These are phyloP conservation scores for Paramarasmius palmivorus DNA, from an alignment of 1,284 basidiomycete species.

Conservation along the genomic window DNA sequence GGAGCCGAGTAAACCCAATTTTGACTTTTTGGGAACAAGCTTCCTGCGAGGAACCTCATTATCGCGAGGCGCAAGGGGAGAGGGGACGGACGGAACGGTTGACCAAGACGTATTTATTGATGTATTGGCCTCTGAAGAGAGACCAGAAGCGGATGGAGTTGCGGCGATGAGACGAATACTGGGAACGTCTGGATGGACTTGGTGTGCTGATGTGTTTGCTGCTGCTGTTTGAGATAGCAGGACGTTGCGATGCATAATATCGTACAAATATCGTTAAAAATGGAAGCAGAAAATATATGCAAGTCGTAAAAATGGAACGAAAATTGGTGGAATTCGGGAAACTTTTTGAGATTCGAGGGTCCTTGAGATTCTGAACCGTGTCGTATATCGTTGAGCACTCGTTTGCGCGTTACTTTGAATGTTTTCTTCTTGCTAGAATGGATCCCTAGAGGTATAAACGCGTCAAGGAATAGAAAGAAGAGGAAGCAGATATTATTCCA, in stretches of 20 bases:
- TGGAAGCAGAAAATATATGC: constrained; percentile 2
- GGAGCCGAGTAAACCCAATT: constrained; percentile 53
- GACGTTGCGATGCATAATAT: constrained; percentile 31
- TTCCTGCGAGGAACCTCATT: constrained; percentile 42
- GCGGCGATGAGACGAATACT: constrained; percentile 65
- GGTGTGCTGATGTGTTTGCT: constrained; percentile 21
- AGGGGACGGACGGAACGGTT: constrained; percentile 25
- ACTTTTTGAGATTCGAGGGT: background rate
- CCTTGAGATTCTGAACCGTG: background rate
- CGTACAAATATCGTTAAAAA: constrained; percentile 16
- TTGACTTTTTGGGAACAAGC: constrained; percentile 76
- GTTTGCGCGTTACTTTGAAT: constrained; percentile 15
- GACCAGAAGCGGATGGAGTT: constrained; percentile 55
- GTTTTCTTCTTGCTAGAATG: constrained; percentile 10
- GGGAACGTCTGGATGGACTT: constrained; percentile 19
- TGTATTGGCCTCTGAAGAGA: constrained; percentile 36
- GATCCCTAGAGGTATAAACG: constrained; percentile 8
- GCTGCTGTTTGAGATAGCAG: constrained; percentile 31
- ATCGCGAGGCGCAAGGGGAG: constrained; percentile 24
- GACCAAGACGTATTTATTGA: constrained; percentile 35
- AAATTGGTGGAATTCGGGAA: constrained; percentile 2
- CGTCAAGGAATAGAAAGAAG: background rate
- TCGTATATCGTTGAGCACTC: constrained; percentile 10
- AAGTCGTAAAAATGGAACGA: constrained; percentile 2
- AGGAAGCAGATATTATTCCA: background rate